Evolutionary conservation across 305 asterid species (phyloP).

Genomic region (Fraxinus floribunda): DNA sequence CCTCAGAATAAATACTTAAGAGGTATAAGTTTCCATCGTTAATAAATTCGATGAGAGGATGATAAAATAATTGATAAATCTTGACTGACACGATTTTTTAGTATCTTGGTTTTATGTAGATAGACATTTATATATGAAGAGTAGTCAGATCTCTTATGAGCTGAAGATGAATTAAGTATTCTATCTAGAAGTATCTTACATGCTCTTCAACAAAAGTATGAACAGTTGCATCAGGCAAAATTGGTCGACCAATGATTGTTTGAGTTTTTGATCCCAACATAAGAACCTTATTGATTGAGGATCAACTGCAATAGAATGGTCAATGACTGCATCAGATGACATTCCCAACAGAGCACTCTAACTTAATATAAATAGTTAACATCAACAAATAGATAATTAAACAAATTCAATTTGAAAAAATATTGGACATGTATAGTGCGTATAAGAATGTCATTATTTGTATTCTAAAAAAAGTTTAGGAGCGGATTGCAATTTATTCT

Average conservation of each 20-base stretch:
- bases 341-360: conserved; percentile 10
- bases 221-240: conserved; percentile 87
- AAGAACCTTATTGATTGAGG: conserved; percentile 80
- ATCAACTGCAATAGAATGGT: conserved; percentile 55
- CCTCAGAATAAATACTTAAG: neutral
- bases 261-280: conserved; percentile 76
- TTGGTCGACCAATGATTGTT: conserved; percentile 88
- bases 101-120: neutral
- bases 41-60: neutral
- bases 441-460: neutral
- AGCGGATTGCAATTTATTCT: no score
- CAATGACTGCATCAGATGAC: conserved; percentile 16
- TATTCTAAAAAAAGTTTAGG: no score
- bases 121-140: neutral
- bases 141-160: neutral
- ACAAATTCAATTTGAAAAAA: neutral
- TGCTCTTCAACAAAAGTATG: conserved; percentile 98
- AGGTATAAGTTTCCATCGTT: conserved; percentile 17
- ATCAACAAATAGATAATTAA: neutral
- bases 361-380: conserved; percentile 10
- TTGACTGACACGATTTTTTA: neutral
- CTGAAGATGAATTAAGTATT: neutral
- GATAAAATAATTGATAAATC: conserved; percentile 3
- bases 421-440: neutral
- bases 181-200: conserved; percentile 47